These are phyloP conservation scores for Zizania latifolia DNA, from an alignment of 176 grass and related monocot species.

Conservation along the genomic window DNA sequence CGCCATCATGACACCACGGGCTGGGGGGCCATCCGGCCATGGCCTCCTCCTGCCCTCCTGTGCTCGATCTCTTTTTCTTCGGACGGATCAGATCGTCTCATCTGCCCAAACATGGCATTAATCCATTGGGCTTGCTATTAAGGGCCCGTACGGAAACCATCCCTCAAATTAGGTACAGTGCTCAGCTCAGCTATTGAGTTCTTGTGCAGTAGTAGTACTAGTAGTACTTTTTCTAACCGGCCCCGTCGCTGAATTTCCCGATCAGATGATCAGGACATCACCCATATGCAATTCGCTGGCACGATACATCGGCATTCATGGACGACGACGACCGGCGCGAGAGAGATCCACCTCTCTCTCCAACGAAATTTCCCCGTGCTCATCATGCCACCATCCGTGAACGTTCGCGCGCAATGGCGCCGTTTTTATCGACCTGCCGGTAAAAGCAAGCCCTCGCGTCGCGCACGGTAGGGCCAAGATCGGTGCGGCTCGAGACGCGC, in stretches of 20 bases:
- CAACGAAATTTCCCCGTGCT: neutral
- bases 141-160: neutral
- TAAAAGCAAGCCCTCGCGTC: no score
- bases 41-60: no score
- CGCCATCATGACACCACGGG: slow-evolving; percentile 23
- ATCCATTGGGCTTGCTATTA: neutral
- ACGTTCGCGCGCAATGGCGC: no score
- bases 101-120: neutral
- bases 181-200: neutral
- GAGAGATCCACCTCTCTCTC: neutral
- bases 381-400: neutral
- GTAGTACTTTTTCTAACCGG: neutral
- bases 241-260: neutral
- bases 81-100: neutral
- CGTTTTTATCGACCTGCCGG: no score
- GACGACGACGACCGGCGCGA: neutral
- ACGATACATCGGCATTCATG: neutral
- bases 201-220: no score
- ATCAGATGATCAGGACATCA: neutral
- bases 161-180: neutral
- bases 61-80: neutral
- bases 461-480: no score
- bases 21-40: neutral
- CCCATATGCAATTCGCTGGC: neutral
- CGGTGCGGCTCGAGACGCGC: no score